Evolutionary conservation across 108 stramenopile species (phyloP).

Genomic region (Epithemia pelagica): DNA sequence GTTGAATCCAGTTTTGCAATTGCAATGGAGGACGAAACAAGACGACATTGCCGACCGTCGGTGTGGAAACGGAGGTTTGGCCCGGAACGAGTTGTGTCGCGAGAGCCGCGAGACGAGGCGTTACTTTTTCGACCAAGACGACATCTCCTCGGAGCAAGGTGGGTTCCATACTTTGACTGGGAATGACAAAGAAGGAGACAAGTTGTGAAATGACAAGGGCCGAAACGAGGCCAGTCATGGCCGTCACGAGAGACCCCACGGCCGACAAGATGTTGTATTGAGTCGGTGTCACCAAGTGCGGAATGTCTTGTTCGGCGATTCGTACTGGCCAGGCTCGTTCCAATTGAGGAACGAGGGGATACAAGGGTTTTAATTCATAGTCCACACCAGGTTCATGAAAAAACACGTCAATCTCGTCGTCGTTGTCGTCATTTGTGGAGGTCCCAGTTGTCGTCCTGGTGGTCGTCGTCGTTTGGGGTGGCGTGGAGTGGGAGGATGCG

Average conservation of each 20-base stretch:
- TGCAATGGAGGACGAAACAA: slow-evolving; percentile 40
- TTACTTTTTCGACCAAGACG: slow-evolving; percentile 54
- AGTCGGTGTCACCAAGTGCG: slow-evolving; percentile 43
- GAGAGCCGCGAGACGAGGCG: slow-evolving; percentile 22
- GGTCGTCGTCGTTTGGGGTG: too few species aligned
- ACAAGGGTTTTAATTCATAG: slow-evolving; percentile 52
- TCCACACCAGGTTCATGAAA: slow-evolving; percentile 30
- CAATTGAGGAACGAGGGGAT: slow-evolving; percentile 50
- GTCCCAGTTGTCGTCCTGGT: too few species aligned
- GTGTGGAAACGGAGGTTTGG: slow-evolving; percentile 4
- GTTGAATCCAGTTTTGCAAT: slow-evolving; percentile 33
- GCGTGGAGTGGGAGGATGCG: too few species aligned
- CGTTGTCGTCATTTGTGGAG: background rate
- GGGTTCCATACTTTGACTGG: slow-evolving; percentile 57
- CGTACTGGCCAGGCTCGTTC: slow-evolving; percentile 59
- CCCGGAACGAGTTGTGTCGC: background rate
- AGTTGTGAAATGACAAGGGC: slow-evolving; percentile 42
- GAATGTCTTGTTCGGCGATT: slow-evolving; percentile 43
- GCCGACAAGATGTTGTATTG: slow-evolving; percentile 55
- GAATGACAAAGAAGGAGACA: slow-evolving; percentile 49
- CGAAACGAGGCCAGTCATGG: slow-evolving; percentile 31
- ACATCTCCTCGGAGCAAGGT: slow-evolving; percentile 50
- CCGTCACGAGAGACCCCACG: slow-evolving; percentile 36
- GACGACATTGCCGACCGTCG: slow-evolving; percentile 35
- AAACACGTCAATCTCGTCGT: slow-evolving; percentile 23